A percentile compares a stretch with the other conserved stretches of the same genome.
Evolutionary conservation across 768 basidiomycete species (phyloP).

Genomic region (Xanthoconium purpureum): DNA sequence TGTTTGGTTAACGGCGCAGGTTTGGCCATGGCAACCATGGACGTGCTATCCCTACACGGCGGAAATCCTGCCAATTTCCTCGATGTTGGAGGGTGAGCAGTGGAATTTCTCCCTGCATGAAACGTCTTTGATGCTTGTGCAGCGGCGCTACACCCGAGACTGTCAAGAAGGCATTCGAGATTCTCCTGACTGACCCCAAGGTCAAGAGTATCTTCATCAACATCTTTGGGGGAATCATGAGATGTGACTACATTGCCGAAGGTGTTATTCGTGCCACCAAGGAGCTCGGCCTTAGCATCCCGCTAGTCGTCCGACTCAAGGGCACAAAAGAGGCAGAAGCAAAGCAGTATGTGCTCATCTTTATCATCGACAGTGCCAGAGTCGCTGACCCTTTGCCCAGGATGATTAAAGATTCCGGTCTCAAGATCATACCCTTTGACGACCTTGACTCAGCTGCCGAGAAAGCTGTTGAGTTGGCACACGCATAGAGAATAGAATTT

Average conservation of each 20-base stretch:
- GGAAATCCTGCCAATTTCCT: slow-evolving; percentile 98
- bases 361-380: background rate
- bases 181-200: slow-evolving; percentile 83
- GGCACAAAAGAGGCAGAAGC: slow-evolving; percentile 97
- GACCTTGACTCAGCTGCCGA: slow-evolving; percentile 89
- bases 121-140: background rate
- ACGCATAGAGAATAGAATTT: slow-evolving; percentile 37
- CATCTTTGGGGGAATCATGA: slow-evolving; percentile 98
- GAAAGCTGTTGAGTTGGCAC: slow-evolving; percentile 69
- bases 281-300: slow-evolving; percentile 81
- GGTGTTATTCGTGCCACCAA: slow-evolving; percentile 98
- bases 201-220: slow-evolving; percentile 99
- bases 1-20: slow-evolving; percentile 99
- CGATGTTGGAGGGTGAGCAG: slow-evolving; percentile 85
- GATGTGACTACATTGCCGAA: slow-evolving; percentile 97
- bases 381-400: slow-evolving; percentile 39
- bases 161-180: slow-evolving; percentile 99
- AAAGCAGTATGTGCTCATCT: slow-evolving; percentile 65
- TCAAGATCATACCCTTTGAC: slow-evolving; percentile 93
- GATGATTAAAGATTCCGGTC: slow-evolving; percentile 88
- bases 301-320: slow-evolving; percentile 91
- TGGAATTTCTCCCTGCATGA: slow-evolving; percentile 15
- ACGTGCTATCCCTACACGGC: slow-evolving; percentile 94
- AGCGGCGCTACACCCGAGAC: slow-evolving; percentile 99
- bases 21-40: slow-evolving; percentile 99